These are phyloP conservation scores for Penicillium soppii DNA, from an alignment of 495 filamentous ascomycete genomes.

Conservation along the genomic window DNA sequence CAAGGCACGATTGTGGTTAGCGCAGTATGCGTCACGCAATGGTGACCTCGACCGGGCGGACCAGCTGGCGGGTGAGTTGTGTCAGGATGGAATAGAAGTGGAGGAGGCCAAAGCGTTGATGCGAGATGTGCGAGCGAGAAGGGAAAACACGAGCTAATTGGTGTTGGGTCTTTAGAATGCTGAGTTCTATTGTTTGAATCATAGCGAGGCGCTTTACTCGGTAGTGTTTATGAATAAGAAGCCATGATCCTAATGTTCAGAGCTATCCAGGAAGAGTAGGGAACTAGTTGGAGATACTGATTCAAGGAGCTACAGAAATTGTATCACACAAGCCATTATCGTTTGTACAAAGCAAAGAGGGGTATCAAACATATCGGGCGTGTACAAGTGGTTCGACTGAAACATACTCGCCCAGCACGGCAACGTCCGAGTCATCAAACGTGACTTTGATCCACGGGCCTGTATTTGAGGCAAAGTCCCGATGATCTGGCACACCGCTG, in stretches of 20 bases:
- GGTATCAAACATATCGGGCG: not conserved
- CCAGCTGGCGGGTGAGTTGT: conserved; percentile 83
- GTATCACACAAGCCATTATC: not conserved
- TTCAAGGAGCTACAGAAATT: not conserved
- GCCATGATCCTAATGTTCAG: not conserved
- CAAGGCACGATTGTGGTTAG: conserved; percentile 92
- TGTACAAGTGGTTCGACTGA: conserved; percentile 10
- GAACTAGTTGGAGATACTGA: not conserved
- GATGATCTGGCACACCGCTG: too few relatives aligned
- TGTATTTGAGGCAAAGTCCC: not conserved
- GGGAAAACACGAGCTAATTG: conserved; percentile 50
- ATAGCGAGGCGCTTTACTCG: conserved; percentile 16
- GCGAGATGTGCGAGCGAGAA: conserved; percentile 78
- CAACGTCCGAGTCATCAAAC: conserved; percentile 20
- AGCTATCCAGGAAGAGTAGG: not conserved
- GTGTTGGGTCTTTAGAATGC: not conserved
- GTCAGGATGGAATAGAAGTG: conserved; percentile 94
- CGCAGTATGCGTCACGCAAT: conserved; percentile 70
- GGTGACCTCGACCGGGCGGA: conserved; percentile 74
- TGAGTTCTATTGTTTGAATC: conserved; percentile 8
- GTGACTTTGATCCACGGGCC: conserved; percentile 1
- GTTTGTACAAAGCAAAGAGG: not conserved
- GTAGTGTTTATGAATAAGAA: not conserved
- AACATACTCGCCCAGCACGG: conserved; percentile 25
- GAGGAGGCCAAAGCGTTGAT: conserved; percentile 97